Base-by-base conservation (phyloP, 1,139 yeast genomes). In the Scheffersomyces parashehatae region DNA sequence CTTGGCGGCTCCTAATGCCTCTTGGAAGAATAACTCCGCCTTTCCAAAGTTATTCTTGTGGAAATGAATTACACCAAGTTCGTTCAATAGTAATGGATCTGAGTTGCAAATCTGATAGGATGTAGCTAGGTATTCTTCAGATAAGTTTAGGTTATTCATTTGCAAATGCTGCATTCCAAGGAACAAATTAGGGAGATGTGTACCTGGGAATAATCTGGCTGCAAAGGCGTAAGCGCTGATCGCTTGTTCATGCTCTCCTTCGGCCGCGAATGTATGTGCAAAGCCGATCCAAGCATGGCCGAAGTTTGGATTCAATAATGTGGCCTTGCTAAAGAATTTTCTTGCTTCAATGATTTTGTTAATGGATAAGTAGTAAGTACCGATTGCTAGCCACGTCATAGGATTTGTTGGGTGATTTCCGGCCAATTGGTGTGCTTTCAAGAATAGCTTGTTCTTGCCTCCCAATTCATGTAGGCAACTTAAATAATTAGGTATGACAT, bases 281-380 rank as follows among this genome's bases (percentile, higher is more conserved):
- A 95, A 95, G 1, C 98, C 99, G 38, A 95, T 83, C 99, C 99
- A 95, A 1, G 98, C 97, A 43, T 88, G 95, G 0, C 96, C 96
- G 68, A 88, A 90, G 53, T 85, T 88, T 1, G 99, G 96, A 54
- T 89, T 86, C 52, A 91, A 67, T 53, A 90, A 75, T 0, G 98
- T 89, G 0, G 98, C 93, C 61, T 89, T 91, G 44, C 95, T 84
- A 64, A 91, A 95, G 60, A 81, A 89, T 51, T 87, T 79, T 44
- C 99, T 73, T 0, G 98, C 97, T 53, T 91, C 98, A 5, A 83
- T 65, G 11, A 88, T 73, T 58, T 86, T 87, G 48, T 78, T 79
- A 9, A 87, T 83, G 3, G 91, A 75, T 52, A 91, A 71, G 62
- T 95, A 93, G 64, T 95, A 93, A 1, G 88, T 83, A 1, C 96